phyloP scores from a whole-genome alignment of 2,329 filamentous ascomycete genomes.

The Sporothrix variecibatus region DNA sequence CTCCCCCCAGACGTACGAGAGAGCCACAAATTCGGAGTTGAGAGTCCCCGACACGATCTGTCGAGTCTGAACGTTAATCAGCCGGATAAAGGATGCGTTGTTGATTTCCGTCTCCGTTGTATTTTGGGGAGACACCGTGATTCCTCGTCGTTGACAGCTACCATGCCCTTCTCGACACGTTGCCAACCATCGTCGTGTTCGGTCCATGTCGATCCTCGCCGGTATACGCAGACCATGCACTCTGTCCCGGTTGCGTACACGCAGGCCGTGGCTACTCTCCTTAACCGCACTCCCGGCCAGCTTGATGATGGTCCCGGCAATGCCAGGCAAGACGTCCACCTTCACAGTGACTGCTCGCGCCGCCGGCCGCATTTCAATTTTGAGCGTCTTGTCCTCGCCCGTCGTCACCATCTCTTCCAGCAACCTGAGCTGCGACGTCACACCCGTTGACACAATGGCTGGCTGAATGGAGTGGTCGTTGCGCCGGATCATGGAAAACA shows the following conservation, averaged over 20 bases:
- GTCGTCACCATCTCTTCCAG: background rate
- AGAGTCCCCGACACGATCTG: background rate
- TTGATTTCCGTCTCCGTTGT: background rate
- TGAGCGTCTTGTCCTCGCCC: background rate
- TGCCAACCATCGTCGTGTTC: background rate
- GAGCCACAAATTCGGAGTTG: background rate
- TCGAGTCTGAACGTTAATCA: background rate
- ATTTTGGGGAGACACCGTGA: background rate
- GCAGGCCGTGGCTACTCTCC: background rate
- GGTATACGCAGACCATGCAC: background rate
- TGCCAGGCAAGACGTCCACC: background rate
- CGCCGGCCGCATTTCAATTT: background rate
- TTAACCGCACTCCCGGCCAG: background rate
- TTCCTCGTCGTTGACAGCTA: background rate
- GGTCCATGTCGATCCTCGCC: background rate
- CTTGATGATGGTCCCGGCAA: background rate
- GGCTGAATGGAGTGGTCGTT: background rate
- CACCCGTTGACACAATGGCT: background rate
- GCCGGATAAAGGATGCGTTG: background rate
- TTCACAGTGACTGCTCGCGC: background rate
- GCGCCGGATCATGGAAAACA: background rate
- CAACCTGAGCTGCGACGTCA: background rate
- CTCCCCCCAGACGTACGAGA: slow-evolving; percentile 7
- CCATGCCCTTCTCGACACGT: background rate
- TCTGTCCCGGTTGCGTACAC: background rate